Conservation (phyloP, 805 yeast species). For the Cyberlindnera veronae region DNA sequence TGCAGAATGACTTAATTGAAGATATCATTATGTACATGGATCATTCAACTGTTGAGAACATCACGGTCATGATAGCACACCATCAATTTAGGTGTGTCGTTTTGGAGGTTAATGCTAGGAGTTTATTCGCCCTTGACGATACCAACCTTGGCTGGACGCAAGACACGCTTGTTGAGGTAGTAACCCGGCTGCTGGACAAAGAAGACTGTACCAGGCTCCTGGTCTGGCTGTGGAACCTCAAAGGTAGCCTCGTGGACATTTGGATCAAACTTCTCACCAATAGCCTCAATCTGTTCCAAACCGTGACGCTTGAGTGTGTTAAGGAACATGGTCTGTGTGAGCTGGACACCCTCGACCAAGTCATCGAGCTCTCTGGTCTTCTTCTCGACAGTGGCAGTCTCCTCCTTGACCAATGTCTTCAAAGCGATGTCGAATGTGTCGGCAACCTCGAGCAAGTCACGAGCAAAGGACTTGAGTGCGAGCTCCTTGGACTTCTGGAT, state of each 20-base stretch:
- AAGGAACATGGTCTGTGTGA: constrained; percentile 46
- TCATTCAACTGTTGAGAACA: too few species aligned
- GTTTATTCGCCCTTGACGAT: constrained; percentile 37
- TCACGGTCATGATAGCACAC: too few species aligned
- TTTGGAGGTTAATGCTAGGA: too few species aligned
- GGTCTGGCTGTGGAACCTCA: constrained; percentile 51
- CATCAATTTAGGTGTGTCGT: too few species aligned
- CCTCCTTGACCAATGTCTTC: constrained; percentile 25
- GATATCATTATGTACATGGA: too few species aligned
- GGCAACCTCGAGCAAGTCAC: constrained; percentile 27
- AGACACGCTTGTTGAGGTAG: constrained; percentile 47
- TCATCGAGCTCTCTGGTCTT: constrained; percentile 41
- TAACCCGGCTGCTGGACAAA: constrained; percentile 53
- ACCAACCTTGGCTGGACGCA: constrained; percentile 58
- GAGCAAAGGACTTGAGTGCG: constrained; percentile 29
- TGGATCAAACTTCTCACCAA: constrained; percentile 49
- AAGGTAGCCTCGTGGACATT: constrained; percentile 53
- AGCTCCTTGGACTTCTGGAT: constrained; percentile 29
- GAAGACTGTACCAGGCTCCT: constrained; percentile 51
- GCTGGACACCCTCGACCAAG: constrained; percentile 48
- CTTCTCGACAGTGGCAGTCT: constrained; percentile 23
- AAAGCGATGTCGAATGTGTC: constrained; percentile 31
- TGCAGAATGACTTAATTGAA: too few species aligned
- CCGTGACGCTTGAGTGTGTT: constrained; percentile 50
- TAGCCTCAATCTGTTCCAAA: constrained; percentile 44